Evolutionary conservation across 257 asterid genomes (phyloP), one percentile per base, ranked within the genome.

Genomic region (Gynochthodes officinalis): DNA sequence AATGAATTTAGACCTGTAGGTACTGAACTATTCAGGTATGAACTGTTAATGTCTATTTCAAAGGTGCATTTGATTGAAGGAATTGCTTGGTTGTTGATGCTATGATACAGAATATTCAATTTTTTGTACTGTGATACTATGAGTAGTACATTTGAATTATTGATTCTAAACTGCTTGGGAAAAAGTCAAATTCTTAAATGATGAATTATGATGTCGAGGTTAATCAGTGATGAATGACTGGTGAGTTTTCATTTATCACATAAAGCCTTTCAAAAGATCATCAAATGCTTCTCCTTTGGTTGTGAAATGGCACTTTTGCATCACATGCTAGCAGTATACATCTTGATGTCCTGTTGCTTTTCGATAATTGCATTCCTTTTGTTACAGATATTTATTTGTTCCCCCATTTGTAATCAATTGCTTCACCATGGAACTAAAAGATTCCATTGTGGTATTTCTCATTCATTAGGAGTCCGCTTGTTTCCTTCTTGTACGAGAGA

Each of bases 401-500:
- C 12, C 25, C 11, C 33, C 37, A 35, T 68, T 40, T 75, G 28
- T 48, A 32, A 8, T 42, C 23, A 48, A 15, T 3, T 61, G 42
- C 49, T 76, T 53, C 46, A 14, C 66, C 46, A 21, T n/a, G 32
- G 57, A 25, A 37, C 7, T 23, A 21, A n/a, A n/a, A 28, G 49
- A 37, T 59, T 59, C 16, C 28, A 27, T 73, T 67, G 59, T 78
- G 70, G 21, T 70, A 42, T 46, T 70, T 46, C 21, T 5, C 71
- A 53, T 70, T 81, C 72, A 30, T 49, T 79, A 95, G 99, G 98
- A 95, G 98, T 72, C 98, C 99, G 44, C 72, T 95, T 74, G 93
- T 95, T 78, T 95, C 99, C 35, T 95, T 84, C 78, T 84, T 88
- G 74, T 95, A 95, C 68, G 99, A 92, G 90, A 92, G 99, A 75